Conservation (phyloP, 139 green algal species). For the Chlorella sp. region DNA sequence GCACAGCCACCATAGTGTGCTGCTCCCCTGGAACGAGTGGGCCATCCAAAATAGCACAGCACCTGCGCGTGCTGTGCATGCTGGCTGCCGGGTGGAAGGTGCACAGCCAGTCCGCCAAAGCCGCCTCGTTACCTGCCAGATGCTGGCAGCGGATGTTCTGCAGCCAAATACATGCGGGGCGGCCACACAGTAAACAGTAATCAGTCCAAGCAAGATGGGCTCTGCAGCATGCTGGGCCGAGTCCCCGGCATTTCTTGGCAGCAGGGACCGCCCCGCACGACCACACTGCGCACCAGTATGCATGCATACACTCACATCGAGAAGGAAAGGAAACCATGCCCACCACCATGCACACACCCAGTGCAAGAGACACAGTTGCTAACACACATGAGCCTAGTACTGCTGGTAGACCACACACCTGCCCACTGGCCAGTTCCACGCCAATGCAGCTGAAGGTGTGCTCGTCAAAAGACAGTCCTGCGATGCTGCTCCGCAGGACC, state of each 20-base stretch:
- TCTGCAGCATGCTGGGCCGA: background rate
- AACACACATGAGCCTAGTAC: no score
- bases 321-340: background rate
- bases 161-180: background rate
- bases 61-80: background rate
- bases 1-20: conserved; percentile 38
- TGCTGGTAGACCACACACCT: conserved; percentile 22
- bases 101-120: conserved; percentile 8
- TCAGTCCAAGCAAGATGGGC: background rate
- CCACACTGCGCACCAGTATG: background rate
- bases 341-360: no score
- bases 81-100: background rate
- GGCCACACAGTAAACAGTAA: no score
- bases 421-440: conserved; percentile 21
- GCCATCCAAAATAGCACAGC: conserved; percentile 32
- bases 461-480: conserved; percentile 23
- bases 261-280: background rate
- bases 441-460: conserved; percentile 23
- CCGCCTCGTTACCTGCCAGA: background rate
- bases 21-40: conserved; percentile 7
- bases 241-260: background rate
- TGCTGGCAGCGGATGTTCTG: conserved; percentile 30
- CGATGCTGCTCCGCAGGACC: conserved; percentile 41
- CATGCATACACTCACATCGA: no score
- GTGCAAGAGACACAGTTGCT: no score